Evolutionary conservation across 1,284 basidiomycete genomes (phyloP).

Genomic region (Leccinum fallax): DNA sequence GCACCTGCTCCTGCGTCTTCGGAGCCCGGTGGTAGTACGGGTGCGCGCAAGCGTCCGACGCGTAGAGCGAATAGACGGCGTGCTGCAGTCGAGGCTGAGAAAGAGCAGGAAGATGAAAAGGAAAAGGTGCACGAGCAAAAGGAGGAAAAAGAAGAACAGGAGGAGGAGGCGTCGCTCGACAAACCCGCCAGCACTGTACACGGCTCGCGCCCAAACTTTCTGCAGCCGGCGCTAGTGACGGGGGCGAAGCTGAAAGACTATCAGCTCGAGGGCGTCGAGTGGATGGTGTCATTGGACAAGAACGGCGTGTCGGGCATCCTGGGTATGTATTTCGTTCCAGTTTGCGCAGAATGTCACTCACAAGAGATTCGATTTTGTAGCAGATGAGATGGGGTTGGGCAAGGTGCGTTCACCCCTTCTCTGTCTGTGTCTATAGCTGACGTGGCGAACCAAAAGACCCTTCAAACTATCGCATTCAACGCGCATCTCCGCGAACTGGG

Average conservation of each 20-base stretch:
- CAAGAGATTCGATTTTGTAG: conserved; percentile 38
- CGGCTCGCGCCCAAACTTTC: conserved; percentile 42
- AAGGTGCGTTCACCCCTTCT: conserved; percentile 50
- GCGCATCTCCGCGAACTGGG: conserved; percentile 83
- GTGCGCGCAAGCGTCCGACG: conserved; percentile 19
- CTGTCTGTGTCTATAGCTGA: neutral
- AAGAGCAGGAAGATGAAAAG: neutral
- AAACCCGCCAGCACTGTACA: conserved; percentile 18
- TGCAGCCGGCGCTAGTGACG: conserved; percentile 81
- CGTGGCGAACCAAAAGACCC: conserved; percentile 54
- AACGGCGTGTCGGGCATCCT: conserved; percentile 95
- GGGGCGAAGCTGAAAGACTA: conserved; percentile 88
- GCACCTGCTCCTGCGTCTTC: conserved; percentile 20
- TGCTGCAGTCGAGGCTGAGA: conserved; percentile 31
- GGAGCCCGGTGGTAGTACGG: neutral
- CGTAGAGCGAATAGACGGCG: conserved; percentile 42
- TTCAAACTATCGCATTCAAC: conserved; percentile 92
- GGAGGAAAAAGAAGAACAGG: neutral
- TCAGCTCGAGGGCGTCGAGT: conserved; percentile 93
- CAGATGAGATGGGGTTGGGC: conserved; percentile 94
- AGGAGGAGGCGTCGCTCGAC: conserved; percentile 25
- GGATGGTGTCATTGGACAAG: conserved; percentile 93
- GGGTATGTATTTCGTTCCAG: conserved; percentile 46
- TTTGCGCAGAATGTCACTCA: neutral
- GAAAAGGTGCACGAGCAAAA: neutral